Evolutionary conservation across 2,329 filamentous ascomycete genomes (phyloP).

Genomic region (Gaeumannomyces tritici): DNA sequence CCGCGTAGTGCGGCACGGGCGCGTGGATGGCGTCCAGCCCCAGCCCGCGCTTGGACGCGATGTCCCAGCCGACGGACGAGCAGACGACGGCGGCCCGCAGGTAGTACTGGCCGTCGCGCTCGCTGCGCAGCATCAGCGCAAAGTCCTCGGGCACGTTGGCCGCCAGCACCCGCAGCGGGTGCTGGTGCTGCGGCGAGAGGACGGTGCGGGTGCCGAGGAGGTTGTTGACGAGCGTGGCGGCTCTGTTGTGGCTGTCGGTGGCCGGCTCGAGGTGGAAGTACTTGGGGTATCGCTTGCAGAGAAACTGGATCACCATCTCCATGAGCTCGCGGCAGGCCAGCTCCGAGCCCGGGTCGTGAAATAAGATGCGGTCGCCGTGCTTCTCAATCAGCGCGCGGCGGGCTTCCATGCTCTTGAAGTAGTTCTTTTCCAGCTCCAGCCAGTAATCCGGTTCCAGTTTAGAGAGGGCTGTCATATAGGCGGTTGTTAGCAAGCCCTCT

Average conservation of each 20-base stretch:
- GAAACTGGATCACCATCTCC: constrained; percentile 76
- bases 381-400: constrained; percentile 55
- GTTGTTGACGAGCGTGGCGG: constrained; percentile 49
- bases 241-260: neutral
- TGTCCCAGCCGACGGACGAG: constrained; percentile 71
- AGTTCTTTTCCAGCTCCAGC: constrained; percentile 77
- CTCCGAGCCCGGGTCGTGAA: constrained; percentile 63
- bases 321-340: constrained; percentile 77
- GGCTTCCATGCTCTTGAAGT: constrained; percentile 56
- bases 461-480: constrained; percentile 47
- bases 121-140: constrained; percentile 63
- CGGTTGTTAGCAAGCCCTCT: neutral
- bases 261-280: constrained; percentile 52
- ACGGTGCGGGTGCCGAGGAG: constrained; percentile 56
- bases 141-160: constrained; percentile 82
- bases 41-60: constrained; percentile 63
- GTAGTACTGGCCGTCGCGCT: constrained; percentile 60
- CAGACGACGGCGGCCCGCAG: constrained; percentile 72
- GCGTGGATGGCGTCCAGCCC: constrained; percentile 62
- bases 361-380: constrained; percentile 55
- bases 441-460: constrained; percentile 79
- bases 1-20: constrained; percentile 71
- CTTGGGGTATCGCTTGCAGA: constrained; percentile 68
- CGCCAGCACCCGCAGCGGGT: constrained; percentile 61
- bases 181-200: constrained; percentile 33